Conservation (phyloP, 1,139 yeast species). For the Debaryomyces singareniensis region DNA sequence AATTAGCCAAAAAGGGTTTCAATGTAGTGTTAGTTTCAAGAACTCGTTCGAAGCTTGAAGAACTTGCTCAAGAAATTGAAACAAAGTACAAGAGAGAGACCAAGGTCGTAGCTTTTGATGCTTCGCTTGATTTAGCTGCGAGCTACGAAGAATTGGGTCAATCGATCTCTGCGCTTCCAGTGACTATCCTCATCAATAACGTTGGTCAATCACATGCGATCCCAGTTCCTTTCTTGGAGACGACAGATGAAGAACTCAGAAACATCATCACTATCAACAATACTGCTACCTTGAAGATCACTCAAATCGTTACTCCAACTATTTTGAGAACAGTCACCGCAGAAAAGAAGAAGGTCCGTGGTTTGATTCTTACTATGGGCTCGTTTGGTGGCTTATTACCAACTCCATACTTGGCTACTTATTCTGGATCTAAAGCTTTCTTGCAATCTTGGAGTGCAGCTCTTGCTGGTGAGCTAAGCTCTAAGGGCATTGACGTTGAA, state of each 20-base stretch:
- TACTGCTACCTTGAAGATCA: constrained; percentile 75
- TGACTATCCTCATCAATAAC: constrained; percentile 78
- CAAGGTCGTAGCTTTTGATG: constrained; percentile 72
- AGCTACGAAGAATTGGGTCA: constrained; percentile 50
- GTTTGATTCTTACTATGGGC: constrained; percentile 89
- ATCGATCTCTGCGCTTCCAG: constrained; percentile 46
- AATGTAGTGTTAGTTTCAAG: constrained; percentile 80
- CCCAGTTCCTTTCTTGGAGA: constrained; percentile 89
- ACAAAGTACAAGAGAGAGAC: constrained; percentile 57
- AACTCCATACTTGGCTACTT: constrained; percentile 85
- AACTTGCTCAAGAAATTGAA: constrained; percentile 59
- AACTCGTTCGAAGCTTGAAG: constrained; percentile 69
- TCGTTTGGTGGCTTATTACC: constrained; percentile 94
- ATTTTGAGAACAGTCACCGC: constrained; percentile 48
- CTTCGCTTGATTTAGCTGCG: constrained; percentile 46
- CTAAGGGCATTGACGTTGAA: constrained; percentile 75
- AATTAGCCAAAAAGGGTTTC: constrained; percentile 80
- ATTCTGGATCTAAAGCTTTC: constrained; percentile 95
- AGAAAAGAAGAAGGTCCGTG: constrained; percentile 39
- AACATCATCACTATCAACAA: constrained; percentile 82
- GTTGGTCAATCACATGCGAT: constrained; percentile 94
- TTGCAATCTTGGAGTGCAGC: constrained; percentile 90
- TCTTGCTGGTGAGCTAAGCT: constrained; percentile 75
- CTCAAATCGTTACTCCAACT: constrained; percentile 68
- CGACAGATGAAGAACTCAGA: constrained; percentile 64